phyloP scores from a whole-genome alignment of 371 early-diverging fungal species.

The Rhizopus delemar region DNA sequence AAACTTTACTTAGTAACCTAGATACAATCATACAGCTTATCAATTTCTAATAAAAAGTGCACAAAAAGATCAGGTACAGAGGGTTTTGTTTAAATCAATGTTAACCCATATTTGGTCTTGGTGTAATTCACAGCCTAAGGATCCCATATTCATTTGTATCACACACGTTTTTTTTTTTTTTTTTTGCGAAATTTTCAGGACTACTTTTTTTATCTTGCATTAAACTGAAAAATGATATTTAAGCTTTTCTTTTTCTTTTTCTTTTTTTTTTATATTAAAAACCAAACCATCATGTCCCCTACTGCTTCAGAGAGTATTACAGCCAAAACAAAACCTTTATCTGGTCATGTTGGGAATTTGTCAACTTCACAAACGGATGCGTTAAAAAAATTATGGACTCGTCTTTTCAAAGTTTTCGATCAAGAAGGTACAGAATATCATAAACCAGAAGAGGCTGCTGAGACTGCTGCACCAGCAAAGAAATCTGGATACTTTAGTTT shows the following conservation, averaged over 20 bases:
- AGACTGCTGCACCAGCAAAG: slow-evolving; percentile 19
- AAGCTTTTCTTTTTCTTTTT: slow-evolving; percentile 13
- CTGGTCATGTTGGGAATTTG: slow-evolving; percentile 51
- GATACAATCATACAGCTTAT: no score
- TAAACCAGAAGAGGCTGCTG: slow-evolving; percentile 25
- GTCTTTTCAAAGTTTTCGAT: slow-evolving; percentile 52
- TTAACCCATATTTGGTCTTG: no score
- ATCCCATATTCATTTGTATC: slow-evolving; percentile 14
- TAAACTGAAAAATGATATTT: neutral
- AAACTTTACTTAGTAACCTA: neutral
- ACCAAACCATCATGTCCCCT: slow-evolving; percentile 20
- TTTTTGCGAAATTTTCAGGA: slow-evolving; percentile 4
- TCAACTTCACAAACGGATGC: slow-evolving; percentile 50
- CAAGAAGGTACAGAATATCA: slow-evolving; percentile 34
- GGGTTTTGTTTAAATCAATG: no score
- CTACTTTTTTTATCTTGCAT: slow-evolving; percentile 15
- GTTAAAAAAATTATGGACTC: slow-evolving; percentile 59
- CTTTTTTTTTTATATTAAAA: slow-evolving; percentile 6
- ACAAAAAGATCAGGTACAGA: neutral
- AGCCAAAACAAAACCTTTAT: slow-evolving; percentile 11
- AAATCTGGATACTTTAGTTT: slow-evolving; percentile 41
- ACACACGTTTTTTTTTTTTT: slow-evolving; percentile 17
- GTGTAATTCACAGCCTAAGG: slow-evolving; percentile 14
- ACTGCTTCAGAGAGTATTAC: slow-evolving; percentile 6
- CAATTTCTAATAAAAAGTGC: neutral